Evolutionary conservation across 306 rosid species (phyloP), one percentile per base, ranked within the genome.

Genomic region (Comarum palustre): DNA sequence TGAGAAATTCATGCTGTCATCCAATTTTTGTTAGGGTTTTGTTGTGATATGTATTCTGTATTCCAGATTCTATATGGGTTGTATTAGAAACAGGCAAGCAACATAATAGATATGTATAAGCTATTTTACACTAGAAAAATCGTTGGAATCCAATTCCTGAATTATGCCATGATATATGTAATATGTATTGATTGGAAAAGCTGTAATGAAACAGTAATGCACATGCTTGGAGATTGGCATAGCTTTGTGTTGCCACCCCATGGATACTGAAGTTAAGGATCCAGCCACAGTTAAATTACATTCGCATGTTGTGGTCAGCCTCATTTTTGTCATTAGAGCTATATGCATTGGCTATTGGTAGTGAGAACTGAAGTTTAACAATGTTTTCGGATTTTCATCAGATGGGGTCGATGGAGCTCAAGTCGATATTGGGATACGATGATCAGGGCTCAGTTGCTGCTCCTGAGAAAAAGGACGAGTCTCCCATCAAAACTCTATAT

Each of bases 361-460:
- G 31, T 36, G 45, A 29, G 50, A 5, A 11, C 34, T 29, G 72
- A 13, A 50, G 36, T 45, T 2, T 59, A 38, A 48, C 75, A 52
- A 66, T n/a, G 32, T 20, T 67, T 43, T 34, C 1, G 46, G 46
- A 10, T 41, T 41, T 68, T 63, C 17, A 31, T 19, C 85, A 85
- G 87, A 78, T 80, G 82, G 83, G 81, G 57, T 72, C 83, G 5
- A 52, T 80, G 39, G 82, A 71, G 4, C 75, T 17, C 45, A 66
- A 73, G 73, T 59, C 83, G 24, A 32, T 47, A 27, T 39, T 79
- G 63, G 86, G 83, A 61, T 80, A 71, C 64, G 87, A 82, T 50
- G 81, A 85, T n/a, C 73, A 82, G 68, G 73, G 69, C 83, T 66
- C 80, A 24, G 78, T 75, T 51, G 79, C 75, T 58, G 79, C 77